Base-by-base conservation (phyloP, 2,329 filamentous ascomycete species). In the Sarocladiaceae sp. region DNA sequence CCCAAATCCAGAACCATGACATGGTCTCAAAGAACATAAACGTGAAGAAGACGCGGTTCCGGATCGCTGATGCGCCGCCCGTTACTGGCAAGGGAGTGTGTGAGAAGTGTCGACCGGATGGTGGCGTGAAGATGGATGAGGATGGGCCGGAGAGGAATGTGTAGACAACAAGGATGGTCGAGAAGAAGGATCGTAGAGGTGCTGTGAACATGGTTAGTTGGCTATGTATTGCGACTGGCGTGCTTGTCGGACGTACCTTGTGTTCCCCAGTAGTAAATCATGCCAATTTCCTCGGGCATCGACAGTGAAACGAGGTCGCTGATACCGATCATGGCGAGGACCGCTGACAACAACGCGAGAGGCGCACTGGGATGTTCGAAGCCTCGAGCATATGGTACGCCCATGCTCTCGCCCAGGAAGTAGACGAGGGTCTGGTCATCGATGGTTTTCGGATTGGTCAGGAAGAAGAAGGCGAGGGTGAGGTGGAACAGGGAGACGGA, bases 1-100 rank as follows among this genome's bases (percentile, higher is more conserved):
- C 76, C 77, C 84, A 90, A 22, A 82, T 83, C 91, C 91, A 96
- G 68, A 96, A 91, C 90, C 91, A 96, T 55, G 80, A 79, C 58
- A 90, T 76, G 66, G 90, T 82, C 74, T 97, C 92, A 63, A 96
- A 64, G 62, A 96, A 94, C 8, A 83, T 84, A 69, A 90, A 94
- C 0, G 87, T 84, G 65, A 97, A 95, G 36, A 96, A 82, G 36
- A 96, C 74, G 49, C 90, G 82, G 65, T 95, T 96, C 73, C 92
- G 90, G 60, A 96, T 69, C 22, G 81, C 79, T 56, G n/a, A n/a
- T n/a, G 91, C 86, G 48, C 82, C 75, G 56, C 71, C 83, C 40
- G 15, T 22, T 26, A 77, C 68, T 78, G 63, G 66, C 62, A 47
- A 66, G 64, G 29, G 71, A 66, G 25, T 71, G 50, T 63, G 56